These are phyloP conservation scores for Pestalotiopsis sp. DNA, from an alignment of 2,329 filamentous ascomycete species.

Conservation along the genomic window DNA sequence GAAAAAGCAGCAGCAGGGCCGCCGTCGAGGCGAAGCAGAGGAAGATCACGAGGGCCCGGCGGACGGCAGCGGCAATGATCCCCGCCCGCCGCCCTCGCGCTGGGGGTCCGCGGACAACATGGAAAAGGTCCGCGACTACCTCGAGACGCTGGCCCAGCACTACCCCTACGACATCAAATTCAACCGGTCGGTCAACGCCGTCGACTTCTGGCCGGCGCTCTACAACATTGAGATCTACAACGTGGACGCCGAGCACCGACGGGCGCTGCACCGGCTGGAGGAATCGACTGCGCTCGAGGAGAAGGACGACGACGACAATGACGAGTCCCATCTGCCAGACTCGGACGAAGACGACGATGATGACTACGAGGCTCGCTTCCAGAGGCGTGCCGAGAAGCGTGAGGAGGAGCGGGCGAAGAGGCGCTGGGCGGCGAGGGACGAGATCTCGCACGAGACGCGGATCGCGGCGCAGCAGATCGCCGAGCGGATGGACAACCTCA, in stretches of 20 bases:
- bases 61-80: neutral
- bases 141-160: conserved; percentile 77
- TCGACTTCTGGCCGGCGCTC: conserved; percentile 82
- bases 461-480: conserved; percentile 64
- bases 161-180: conserved; percentile 69
- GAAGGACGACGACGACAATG: conserved; percentile 22
- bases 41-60: conserved; percentile 15
- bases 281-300: conserved; percentile 18
- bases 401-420: neutral
- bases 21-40: conserved; percentile 10
- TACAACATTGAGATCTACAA: conserved; percentile 82
- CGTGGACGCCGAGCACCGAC: conserved; percentile 61
- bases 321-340: conserved; percentile 14
- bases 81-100: conserved; percentile 18
- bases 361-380: neutral
- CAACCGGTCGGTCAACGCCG: conserved; percentile 62
- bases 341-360: conserved; percentile 13
- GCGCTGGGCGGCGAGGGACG: conserved; percentile 37
- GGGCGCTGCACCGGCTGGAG: conserved; percentile 41
- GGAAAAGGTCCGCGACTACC: conserved; percentile 59
- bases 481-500: conserved; percentile 69
- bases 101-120: conserved; percentile 52
- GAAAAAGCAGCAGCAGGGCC: neutral
- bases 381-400: conserved; percentile 15
- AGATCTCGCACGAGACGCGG: conserved; percentile 54